Conservation (phyloP, 305 asterid genomes). For the Fraxinus floribunda region DNA sequence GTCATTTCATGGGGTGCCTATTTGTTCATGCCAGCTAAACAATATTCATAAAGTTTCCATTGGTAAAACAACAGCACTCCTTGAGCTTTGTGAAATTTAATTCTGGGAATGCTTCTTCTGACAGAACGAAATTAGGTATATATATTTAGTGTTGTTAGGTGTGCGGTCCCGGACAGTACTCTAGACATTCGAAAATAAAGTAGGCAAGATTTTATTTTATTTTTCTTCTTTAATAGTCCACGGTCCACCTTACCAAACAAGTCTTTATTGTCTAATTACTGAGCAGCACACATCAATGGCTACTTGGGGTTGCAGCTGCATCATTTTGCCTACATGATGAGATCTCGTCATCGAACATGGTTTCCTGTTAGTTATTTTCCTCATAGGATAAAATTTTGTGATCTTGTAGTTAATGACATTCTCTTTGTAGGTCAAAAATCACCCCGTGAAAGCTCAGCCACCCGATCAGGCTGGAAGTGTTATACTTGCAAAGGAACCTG, state of each 20-base stretch:
- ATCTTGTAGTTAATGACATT: conserved; percentile 15
- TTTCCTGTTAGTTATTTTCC: not conserved
- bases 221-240: not conserved
- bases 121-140: not conserved
- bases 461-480: conserved; percentile 76
- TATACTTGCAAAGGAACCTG: conserved; percentile 87
- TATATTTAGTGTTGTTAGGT: not conserved
- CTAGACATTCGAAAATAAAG: not conserved
- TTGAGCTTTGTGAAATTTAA: not conserved
- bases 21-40: not conserved
- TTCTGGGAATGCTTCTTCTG: not conserved
- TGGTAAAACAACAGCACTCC: not conserved
- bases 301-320: not conserved
- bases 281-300: not conserved
- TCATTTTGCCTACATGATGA: not conserved
- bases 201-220: not conserved
- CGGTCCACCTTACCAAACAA: not conserved
- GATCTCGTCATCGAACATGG: not conserved
- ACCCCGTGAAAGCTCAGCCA: conserved; percentile 91
- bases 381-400: not conserved
- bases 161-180: not conserved
- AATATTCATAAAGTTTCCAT: not conserved
- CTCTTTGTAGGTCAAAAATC: conserved; percentile 65
- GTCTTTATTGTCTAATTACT: not conserved
- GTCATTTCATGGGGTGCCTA: not conserved